phyloP scores from a whole-genome alignment of 495 filamentous ascomycete genomes.

The Margaritispora aquatica region DNA sequence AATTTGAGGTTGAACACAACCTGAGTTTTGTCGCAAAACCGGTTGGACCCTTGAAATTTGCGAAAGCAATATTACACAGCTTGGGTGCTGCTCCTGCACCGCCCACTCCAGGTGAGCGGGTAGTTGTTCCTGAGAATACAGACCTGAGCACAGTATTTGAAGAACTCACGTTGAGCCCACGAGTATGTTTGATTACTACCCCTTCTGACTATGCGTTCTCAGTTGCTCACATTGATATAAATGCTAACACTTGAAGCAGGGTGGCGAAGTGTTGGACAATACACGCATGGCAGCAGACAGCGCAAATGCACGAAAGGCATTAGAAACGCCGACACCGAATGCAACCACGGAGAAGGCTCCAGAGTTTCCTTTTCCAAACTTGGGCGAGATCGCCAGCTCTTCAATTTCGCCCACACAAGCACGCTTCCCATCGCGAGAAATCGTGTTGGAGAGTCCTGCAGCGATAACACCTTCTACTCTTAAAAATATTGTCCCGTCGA shows the following conservation, averaged over 20 bases:
- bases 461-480: background rate
- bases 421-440: background rate
- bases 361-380: constrained; percentile 22
- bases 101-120: constrained; percentile 7
- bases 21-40: constrained; percentile 22
- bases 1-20: background rate
- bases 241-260: constrained; percentile 19
- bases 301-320: constrained; percentile 23
- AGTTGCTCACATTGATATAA: constrained; percentile 19
- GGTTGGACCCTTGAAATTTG: constrained; percentile 22
- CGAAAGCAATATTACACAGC: constrained; percentile 18
- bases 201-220: no score
- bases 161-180: no score
- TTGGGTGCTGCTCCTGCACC: constrained; percentile 4
- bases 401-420: background rate
- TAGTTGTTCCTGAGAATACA: no score
- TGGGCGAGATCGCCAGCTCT: background rate
- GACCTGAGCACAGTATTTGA: no score
- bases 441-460: background rate
- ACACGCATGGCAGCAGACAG: constrained; percentile 23
- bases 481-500: background rate
- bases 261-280: constrained; percentile 23
- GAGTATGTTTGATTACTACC: no score
- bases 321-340: constrained; percentile 21
- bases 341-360: constrained; percentile 12